These are phyloP conservation scores for Asterionellopsis glacialis DNA, from an alignment of 108 stramenopile species.

Conservation along the genomic window DNA sequence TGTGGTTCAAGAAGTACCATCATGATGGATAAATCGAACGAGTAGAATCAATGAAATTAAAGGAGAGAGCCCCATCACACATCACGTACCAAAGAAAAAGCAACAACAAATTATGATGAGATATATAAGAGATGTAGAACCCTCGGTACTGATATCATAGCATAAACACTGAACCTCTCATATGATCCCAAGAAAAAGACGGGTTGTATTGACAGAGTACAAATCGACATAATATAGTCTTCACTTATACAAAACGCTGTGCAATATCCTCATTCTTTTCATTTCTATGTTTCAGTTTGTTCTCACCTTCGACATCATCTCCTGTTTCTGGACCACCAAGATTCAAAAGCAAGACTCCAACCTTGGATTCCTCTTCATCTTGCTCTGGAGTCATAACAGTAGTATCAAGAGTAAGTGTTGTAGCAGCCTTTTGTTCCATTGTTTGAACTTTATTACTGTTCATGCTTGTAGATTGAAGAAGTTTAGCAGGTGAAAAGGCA, in stretches of 20 bases:
- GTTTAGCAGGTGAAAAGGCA: no score
- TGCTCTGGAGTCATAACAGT: not conserved
- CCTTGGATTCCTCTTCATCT: constrained; percentile 30
- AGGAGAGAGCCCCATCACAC: no score
- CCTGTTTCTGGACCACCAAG: constrained; percentile 92
- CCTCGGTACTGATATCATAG: no score
- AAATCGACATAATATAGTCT: no score
- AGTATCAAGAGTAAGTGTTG: constrained; percentile 5
- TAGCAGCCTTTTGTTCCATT: constrained; percentile 1
- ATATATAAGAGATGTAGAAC: not conserved
- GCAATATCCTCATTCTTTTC: no score
- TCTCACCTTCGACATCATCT: constrained; percentile 88
- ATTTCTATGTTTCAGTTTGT: no score
- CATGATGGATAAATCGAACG: not conserved
- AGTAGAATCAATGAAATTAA: not conserved
- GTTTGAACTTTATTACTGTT: not conserved
- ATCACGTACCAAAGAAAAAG: not conserved
- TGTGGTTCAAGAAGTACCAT: not conserved
- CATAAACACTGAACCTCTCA: no score
- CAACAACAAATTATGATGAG: not conserved
- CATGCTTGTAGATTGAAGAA: no score
- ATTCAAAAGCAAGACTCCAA: constrained; percentile 92
- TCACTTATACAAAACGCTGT: no score
- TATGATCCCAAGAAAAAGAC: no score
- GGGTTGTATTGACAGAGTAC: no score